phyloP scores from a whole-genome alignment of 2,329 filamentous ascomycete genomes.

The Raffaelea albimanens region DNA sequence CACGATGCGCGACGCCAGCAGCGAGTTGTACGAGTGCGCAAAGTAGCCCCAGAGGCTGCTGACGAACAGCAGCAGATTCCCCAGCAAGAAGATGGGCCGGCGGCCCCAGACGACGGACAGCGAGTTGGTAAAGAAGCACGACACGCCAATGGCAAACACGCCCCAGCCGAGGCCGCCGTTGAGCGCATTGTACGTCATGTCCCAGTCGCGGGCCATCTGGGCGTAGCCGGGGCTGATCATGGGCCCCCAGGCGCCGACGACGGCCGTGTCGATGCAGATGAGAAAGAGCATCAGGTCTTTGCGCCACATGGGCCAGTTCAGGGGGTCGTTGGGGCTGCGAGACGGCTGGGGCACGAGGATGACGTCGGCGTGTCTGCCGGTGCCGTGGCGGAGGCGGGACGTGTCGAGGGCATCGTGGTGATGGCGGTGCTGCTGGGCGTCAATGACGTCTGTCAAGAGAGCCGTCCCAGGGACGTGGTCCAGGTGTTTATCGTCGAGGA shows the following conservation, averaged over 20 bases:
- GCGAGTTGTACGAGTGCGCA: slow-evolving; percentile 2
- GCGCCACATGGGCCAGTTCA: slow-evolving; percentile 19
- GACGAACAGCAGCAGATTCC: slow-evolving; percentile 11
- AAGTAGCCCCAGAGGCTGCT: slow-evolving; percentile 17
- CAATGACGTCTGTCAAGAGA: slow-evolving; percentile 17
- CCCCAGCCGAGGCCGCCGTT: slow-evolving; percentile 23
- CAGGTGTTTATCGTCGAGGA: slow-evolving; percentile 19
- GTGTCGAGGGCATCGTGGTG: slow-evolving; percentile 10
- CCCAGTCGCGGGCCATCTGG: slow-evolving; percentile 16
- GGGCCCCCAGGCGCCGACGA: slow-evolving; percentile 16
- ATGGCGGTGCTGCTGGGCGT: slow-evolving; percentile 21
- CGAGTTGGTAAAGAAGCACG: slow-evolving; percentile 38
- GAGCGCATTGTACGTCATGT: slow-evolving; percentile 22
- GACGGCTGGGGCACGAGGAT: slow-evolving; percentile 27
- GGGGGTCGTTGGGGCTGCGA: slow-evolving; percentile 26
- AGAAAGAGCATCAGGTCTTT: slow-evolving; percentile 29
- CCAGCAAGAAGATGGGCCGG: slow-evolving; percentile 23
- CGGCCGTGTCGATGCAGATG: slow-evolving; percentile 25
- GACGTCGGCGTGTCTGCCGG: slow-evolving; percentile 23
- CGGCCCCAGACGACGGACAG: slow-evolving; percentile 21
- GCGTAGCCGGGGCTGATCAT: slow-evolving; percentile 25
- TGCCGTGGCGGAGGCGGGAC: slow-evolving; percentile 20
- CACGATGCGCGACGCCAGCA: slow-evolving; percentile 18
- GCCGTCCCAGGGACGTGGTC: slow-evolving; percentile 20
- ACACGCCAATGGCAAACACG: slow-evolving; percentile 59